Percentiles rank a stretch among this genome's conserved stretches.
These are phyloP conservation scores for Tieghemiomyces parasiticus DNA, from an alignment of 192 early-diverging fungal genomes.

Conservation along the genomic window DNA sequence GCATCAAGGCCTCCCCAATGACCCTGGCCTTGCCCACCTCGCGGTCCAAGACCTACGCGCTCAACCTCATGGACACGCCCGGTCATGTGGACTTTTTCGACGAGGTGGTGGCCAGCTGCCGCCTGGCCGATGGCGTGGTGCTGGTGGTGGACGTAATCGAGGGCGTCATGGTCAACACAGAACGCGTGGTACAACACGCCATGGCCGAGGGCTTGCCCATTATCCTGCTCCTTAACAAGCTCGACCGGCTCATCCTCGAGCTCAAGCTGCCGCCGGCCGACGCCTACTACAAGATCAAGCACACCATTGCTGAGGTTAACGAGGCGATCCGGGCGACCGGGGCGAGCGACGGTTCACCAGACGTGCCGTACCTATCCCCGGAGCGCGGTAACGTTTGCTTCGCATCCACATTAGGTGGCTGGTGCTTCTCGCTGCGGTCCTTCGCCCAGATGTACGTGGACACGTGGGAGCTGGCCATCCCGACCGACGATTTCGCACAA, in stretches of 20 bases:
- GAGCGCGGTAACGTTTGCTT: slow-evolving; percentile 95
- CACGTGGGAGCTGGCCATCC: slow-evolving; percentile 39
- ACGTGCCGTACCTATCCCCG: slow-evolving; percentile 55
- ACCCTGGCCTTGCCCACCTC: slow-evolving; percentile 76
- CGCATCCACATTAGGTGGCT: slow-evolving; percentile 75
- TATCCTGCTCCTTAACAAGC: slow-evolving; percentile 90
- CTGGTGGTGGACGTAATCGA: slow-evolving; percentile 93
- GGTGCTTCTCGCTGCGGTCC: slow-evolving; percentile 83
- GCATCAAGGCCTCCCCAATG: slow-evolving; percentile 90
- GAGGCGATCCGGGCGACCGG: slow-evolving; percentile 54
- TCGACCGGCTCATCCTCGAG: slow-evolving; percentile 95
- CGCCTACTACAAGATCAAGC: slow-evolving; percentile 91
- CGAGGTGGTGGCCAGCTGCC: slow-evolving; percentile 73
- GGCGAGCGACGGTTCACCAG: slow-evolving; percentile 13
- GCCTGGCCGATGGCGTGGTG: slow-evolving; percentile 80
- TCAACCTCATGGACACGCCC: slow-evolving; percentile 91
- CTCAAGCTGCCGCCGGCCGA: slow-evolving; percentile 90
- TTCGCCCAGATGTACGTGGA: slow-evolving; percentile 86
- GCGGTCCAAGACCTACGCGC: slow-evolving; percentile 70
- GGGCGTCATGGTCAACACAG: slow-evolving; percentile 92
- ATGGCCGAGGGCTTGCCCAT: slow-evolving; percentile 65
- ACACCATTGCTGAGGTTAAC: slow-evolving; percentile 96
- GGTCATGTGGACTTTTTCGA: slow-evolving; percentile 94
- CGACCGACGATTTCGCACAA: slow-evolving; percentile 61
- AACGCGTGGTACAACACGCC: slow-evolving; percentile 67